phyloP scores from a whole-genome alignment of 2,329 filamentous ascomycete genomes.

The Fusarium palustre region DNA sequence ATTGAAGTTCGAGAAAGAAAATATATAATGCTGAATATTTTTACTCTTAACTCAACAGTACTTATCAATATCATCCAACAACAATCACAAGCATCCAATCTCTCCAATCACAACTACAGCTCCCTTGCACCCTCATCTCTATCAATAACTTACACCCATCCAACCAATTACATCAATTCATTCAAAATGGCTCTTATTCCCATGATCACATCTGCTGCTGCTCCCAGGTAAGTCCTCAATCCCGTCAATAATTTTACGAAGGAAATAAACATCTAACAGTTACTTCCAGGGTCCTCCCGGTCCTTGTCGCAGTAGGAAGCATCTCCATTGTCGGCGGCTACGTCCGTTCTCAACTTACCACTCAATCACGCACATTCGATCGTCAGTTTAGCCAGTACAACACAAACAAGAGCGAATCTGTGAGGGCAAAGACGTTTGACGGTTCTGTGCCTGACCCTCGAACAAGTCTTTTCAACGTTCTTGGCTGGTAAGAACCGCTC shows the following conservation, averaged over 20 bases:
- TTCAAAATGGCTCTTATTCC: conserved; percentile 37
- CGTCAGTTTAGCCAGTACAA: conserved; percentile 45
- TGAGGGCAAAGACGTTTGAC: conserved; percentile 36
- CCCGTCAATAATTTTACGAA: neutral
- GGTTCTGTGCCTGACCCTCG: conserved; percentile 43
- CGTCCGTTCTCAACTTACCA: conserved; percentile 36
- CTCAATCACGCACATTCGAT: conserved; percentile 40
- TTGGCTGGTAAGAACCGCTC: conserved; percentile 36
- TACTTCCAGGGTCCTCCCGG: conserved; percentile 33
- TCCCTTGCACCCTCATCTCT: conserved; percentile 4
- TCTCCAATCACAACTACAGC: conserved; percentile 14
- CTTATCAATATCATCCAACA: conserved; percentile 21
- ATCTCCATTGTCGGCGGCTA: conserved; percentile 35
- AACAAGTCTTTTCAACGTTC: conserved; percentile 44
- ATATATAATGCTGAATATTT: conserved; percentile 34
- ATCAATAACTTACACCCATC: conserved; percentile 23
- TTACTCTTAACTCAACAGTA: neutral
- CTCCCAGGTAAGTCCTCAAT: conserved; percentile 34
- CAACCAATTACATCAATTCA: conserved; percentile 21
- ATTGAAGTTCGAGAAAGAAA: neutral
- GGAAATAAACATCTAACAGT: conserved; percentile 11
- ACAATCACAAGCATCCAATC: conserved; percentile 20
- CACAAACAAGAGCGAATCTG: conserved; percentile 39
- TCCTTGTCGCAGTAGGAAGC: conserved; percentile 42
- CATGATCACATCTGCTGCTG: conserved; percentile 37